A percentile compares a stretch with the other conserved stretches of the same genome.
Conservation (phyloP, 192 early-diverging fungal species). For the Podochytrium sp. region DNA sequence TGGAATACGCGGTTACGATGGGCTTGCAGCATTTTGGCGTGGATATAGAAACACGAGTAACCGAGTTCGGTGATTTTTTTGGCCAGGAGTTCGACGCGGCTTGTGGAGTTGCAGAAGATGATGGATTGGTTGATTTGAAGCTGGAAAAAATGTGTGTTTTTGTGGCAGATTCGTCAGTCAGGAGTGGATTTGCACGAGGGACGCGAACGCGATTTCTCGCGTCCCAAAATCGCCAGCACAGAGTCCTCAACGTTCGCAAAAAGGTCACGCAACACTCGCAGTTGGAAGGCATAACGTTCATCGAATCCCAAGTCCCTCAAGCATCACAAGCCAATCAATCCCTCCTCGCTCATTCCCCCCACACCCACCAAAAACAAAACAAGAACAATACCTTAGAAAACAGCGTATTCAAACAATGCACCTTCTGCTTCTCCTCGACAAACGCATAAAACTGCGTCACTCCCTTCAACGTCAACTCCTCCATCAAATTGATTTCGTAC, state of each 20-base stretch:
- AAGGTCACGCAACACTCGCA: too few relatives aligned
- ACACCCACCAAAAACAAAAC: too few relatives aligned
- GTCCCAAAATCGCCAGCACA: too few relatives aligned
- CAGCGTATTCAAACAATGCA: slow-evolving; percentile 85
- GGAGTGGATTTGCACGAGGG: too few relatives aligned
- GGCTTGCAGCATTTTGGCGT: slow-evolving; percentile 96
- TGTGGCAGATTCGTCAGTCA: too few relatives aligned
- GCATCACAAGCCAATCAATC: too few relatives aligned
- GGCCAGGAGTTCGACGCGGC: slow-evolving; percentile 96
- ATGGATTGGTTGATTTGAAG: slow-evolving; percentile 99
- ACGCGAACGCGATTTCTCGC: too few relatives aligned
- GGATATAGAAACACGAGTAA: slow-evolving; percentile 99
- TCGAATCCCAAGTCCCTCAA: too few relatives aligned
- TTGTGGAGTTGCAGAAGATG: slow-evolving; percentile 99
- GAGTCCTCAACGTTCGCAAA: too few relatives aligned
- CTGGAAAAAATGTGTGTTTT: slow-evolving; percentile 47
- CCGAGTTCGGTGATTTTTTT: slow-evolving; percentile 99
- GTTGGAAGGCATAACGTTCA: too few relatives aligned
- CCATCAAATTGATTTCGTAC: slow-evolving; percentile 99
- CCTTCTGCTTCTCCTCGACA: slow-evolving; percentile 98
- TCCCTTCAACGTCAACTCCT: slow-evolving; percentile 95
- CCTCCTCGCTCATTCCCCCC: too few relatives aligned
- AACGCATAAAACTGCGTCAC: slow-evolving; percentile 99
- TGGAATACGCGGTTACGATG: slow-evolving; percentile 99
- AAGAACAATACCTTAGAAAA: slow-evolving; percentile 64